Percentiles rank a stretch among this genome's conserved stretches.
Conservation (phyloP, 1,139 yeast species). For the Casaregolazyma lundiana region DNA sequence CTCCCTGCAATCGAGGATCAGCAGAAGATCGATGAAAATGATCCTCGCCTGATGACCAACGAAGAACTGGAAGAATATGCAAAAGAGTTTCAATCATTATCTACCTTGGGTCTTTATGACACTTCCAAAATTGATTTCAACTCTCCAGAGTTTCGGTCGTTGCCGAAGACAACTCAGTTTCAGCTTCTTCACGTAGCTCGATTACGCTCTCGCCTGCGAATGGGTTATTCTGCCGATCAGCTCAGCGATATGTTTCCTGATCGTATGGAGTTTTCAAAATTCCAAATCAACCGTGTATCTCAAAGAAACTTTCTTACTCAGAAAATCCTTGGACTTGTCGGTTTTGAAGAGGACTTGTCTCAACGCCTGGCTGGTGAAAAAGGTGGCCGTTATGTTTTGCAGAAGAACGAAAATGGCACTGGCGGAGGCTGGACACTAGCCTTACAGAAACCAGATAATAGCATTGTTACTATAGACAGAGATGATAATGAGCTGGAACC, state of each 20-base stretch:
- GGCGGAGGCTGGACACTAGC: conserved; percentile 74
- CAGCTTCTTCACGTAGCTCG: conserved; percentile 81
- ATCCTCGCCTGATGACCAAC: conserved; percentile 69
- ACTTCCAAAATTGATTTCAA: conserved; percentile 35
- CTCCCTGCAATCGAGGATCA: conserved; percentile 62
- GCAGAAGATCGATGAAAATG: conserved; percentile 40
- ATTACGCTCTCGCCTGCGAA: conserved; percentile 78
- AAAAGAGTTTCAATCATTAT: conserved; percentile 59
- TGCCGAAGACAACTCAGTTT: conserved; percentile 80
- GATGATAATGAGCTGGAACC: conserved; percentile 22
- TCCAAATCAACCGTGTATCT: conserved; percentile 89
- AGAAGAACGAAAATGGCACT: conserved; percentile 56
- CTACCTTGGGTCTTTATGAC: conserved; percentile 29
- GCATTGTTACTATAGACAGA: conserved; percentile 16
- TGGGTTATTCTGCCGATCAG: conserved; percentile 92
- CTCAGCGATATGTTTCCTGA: conserved; percentile 74
- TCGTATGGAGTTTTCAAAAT: conserved; percentile 83
- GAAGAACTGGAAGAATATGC: conserved; percentile 64
- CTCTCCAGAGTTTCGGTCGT: conserved; percentile 34
- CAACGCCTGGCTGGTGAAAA: conserved; percentile 78
- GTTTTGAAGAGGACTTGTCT: conserved; percentile 61
- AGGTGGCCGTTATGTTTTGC: conserved; percentile 69
- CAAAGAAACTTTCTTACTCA: conserved; percentile 90
- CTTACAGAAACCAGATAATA: conserved; percentile 44
- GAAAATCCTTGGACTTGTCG: conserved; percentile 75